Percentiles rank a stretch among this genome's conserved stretches.
Evolutionary conservation across 2,329 filamentous ascomycete genomes (phyloP).

Genomic region (Cladosporium sp.): DNA sequence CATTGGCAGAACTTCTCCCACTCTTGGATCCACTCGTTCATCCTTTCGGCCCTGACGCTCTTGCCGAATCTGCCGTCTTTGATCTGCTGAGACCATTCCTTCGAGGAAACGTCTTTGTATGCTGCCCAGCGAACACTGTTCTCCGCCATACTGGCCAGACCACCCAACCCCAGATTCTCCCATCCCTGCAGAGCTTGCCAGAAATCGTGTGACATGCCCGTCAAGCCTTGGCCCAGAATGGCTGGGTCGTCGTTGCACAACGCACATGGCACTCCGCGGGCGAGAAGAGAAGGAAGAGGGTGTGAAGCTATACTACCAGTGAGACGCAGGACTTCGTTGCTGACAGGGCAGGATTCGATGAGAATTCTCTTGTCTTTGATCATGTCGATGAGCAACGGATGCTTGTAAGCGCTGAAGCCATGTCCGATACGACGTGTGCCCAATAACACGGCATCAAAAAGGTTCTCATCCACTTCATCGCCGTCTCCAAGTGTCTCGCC

Average conservation of each 20-base stretch:
- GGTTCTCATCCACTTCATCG: constrained; percentile 71
- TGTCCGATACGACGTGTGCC: constrained; percentile 88
- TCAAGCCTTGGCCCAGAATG: constrained; percentile 77
- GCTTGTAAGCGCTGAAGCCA: constrained; percentile 83
- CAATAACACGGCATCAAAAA: constrained; percentile 84
- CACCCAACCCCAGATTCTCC: constrained; percentile 85
- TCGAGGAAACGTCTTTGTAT: constrained; percentile 71
- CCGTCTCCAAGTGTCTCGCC: constrained; percentile 83
- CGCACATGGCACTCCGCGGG: constrained; percentile 76
- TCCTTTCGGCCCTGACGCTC: constrained; percentile 64
- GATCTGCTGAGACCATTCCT: constrained; percentile 69
- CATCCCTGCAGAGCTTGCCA: constrained; percentile 91
- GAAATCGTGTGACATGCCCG: constrained; percentile 86
- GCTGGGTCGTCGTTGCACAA: constrained; percentile 90
- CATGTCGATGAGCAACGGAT: constrained; percentile 83
- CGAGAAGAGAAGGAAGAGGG: constrained; percentile 76
- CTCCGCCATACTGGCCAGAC: constrained; percentile 81
- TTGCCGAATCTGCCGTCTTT: constrained; percentile 68
- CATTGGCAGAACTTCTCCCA: constrained; percentile 92
- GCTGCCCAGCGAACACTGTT: constrained; percentile 89
- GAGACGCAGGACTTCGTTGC: constrained; percentile 80
- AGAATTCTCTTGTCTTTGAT: constrained; percentile 85
- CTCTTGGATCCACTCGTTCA: constrained; percentile 73
- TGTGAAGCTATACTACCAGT: constrained; percentile 73
- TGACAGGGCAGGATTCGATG: constrained; percentile 86